These are phyloP conservation scores for Epipyxis sp. DNA, from an alignment of 108 stramenopile genomes.

Conservation along the genomic window DNA sequence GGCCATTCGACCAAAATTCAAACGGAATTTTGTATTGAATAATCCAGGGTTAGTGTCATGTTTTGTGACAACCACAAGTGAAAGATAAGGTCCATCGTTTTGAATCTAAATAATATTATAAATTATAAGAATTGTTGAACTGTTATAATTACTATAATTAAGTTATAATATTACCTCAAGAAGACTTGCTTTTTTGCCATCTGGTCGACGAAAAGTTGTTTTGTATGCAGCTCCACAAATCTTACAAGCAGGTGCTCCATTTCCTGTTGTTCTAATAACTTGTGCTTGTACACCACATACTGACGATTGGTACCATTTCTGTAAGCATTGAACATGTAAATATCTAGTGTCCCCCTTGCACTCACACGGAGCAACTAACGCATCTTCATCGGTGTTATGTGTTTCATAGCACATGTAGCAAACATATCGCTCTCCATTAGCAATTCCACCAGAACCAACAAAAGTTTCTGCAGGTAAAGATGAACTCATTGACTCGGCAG, in stretches of 20 bases:
- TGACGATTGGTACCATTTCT: slow-evolving; percentile 49
- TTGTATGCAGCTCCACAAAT: slow-evolving; percentile 95
- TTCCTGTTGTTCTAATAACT: slow-evolving; percentile 78
- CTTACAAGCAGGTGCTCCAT: slow-evolving; percentile 78
- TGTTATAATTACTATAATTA: too few relatives aligned
- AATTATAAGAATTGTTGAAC: too few relatives aligned
- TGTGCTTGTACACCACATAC: slow-evolving; percentile 2
- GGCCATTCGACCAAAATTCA: slow-evolving; percentile 82
- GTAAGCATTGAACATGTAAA: slow-evolving; percentile 55
- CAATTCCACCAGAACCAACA: background rate
- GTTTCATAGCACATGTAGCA: slow-evolving; percentile 98
- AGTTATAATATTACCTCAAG: slow-evolving; percentile 12
- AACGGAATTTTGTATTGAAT: slow-evolving; percentile 91
- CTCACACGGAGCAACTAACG: slow-evolving; percentile 61
- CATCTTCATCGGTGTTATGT: slow-evolving; percentile 76
- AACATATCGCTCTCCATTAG: slow-evolving; percentile 43
- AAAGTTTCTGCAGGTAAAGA: background rate
- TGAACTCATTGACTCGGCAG: background rate
- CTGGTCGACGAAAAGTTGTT: slow-evolving; percentile 81
- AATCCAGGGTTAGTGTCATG: slow-evolving; percentile 84
- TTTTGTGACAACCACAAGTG: slow-evolving; percentile 86
- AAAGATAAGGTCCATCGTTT: slow-evolving; percentile 71
- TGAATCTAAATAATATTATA: background rate
- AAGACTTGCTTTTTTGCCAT: slow-evolving; percentile 59
- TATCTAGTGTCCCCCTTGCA: slow-evolving; percentile 58